Conservation (phyloP, 257 asterid genomes). For the Nyctanthes arbortristis region DNA sequence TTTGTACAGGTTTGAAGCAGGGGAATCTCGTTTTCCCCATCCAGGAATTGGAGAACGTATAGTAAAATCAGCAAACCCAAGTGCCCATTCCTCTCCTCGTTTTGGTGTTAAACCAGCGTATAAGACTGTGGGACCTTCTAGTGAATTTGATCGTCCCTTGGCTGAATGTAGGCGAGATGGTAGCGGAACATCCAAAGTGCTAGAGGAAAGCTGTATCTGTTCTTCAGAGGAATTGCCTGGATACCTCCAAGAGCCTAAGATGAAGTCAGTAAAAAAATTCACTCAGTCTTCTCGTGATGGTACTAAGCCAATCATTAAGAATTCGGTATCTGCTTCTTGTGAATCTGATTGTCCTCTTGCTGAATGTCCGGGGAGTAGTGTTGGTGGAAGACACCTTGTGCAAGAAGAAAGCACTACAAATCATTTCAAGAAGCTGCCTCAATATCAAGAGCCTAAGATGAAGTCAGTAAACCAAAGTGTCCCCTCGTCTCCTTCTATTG, state of each 20-base stretch:
- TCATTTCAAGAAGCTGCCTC: constrained; percentile 20
- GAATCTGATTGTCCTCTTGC: constrained; percentile 19
- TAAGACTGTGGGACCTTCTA: too few relatives aligned
- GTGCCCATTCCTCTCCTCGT: background rate
- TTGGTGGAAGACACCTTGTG: constrained; percentile 16
- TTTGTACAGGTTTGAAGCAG: constrained; percentile 49
- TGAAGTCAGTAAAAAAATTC: constrained; percentile 36
- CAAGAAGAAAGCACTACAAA: constrained; percentile 20
- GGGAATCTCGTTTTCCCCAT: constrained; percentile 36
- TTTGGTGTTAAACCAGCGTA: too few relatives aligned
- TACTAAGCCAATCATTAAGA: constrained; percentile 17
- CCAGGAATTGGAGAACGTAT: background rate
- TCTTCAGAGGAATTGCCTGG: constrained; percentile 29
- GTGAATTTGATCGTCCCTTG: too few relatives aligned
- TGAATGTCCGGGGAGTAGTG: constrained; percentile 19
- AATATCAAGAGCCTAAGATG: constrained; percentile 29
- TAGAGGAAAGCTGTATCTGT: constrained; percentile 53
- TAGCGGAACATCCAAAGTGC: constrained; percentile 36
- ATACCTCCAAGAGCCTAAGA: constrained; percentile 36
- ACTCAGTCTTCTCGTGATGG: constrained; percentile 27
- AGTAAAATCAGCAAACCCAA: background rate
- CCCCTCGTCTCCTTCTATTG: constrained; percentile 31
- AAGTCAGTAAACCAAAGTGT: constrained; percentile 20
- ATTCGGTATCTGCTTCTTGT: constrained; percentile 24
- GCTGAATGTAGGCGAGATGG: constrained; percentile 26